Evolutionary conservation across 2,329 filamentous ascomycete species (phyloP), one percentile per base, ranked within the genome.

Genomic region (Pestalotiopsis sp.): DNA sequence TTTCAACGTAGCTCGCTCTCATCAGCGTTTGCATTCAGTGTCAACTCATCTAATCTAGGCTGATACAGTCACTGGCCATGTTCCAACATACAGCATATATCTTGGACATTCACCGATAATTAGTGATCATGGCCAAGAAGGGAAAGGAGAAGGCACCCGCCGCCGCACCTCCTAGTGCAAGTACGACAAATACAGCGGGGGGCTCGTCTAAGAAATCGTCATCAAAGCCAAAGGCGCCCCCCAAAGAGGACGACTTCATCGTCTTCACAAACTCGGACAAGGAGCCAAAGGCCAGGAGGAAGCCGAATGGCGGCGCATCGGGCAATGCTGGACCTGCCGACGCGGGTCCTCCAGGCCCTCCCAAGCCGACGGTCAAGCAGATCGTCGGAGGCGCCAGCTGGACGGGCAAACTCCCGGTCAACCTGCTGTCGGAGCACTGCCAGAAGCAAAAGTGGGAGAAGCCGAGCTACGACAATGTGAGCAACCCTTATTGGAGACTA

Each of bases 371-470:
- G 1, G 87, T 87, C 59, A 91, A 92, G 80, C 93, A 97, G 74
- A 84, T 99, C 72, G 97, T 99, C 76, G 96, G 94, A 57, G 96
- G 96, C 63, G 90, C 94, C 69, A 98, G 94, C 74, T 99, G 96
- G 96, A 99, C 96, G 0, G 96, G 96, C 55, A 99, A 99, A 79
- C 84, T 99, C 39, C 96, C 96, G 1, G 93, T 98, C 72, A 98
- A 97, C 78, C 87, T 98, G 75, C 88, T 98, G 71, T 93, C 93
- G 45, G 96, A 98, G 84, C 93, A 97, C 81, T 98, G 95, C 76
- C 94, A 97, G 82, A 97, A 95, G 80, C 93, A 97, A 79, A 94
- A 93, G 78, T 99, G 96, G 96, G 93, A 94, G 72, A 95, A 91
- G 78, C 95, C 95, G 2, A 95, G 97, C 71, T 99, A 97, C 80